These are phyloP conservation scores for Coniochaeta prunicola DNA, from an alignment of 2,329 filamentous ascomycete genomes.

Conservation along the genomic window DNA sequence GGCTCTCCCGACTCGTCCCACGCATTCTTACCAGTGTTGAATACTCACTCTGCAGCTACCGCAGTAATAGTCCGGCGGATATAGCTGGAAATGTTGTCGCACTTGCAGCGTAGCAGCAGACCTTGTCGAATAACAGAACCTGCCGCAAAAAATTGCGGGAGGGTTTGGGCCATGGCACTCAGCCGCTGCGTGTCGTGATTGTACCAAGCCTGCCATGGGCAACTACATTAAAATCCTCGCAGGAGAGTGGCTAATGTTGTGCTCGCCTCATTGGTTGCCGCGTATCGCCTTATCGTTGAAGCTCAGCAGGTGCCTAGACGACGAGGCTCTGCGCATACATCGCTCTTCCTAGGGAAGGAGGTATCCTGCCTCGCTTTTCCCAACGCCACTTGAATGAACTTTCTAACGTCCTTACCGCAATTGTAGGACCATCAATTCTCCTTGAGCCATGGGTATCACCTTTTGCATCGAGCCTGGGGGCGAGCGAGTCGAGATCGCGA, in stretches of 20 bases:
- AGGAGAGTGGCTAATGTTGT: neutral
- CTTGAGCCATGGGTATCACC: neutral
- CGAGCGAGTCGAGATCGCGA: neutral
- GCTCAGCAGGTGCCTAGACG: neutral
- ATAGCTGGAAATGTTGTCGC: too few species aligned
- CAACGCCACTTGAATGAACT: neutral
- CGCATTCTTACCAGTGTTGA: too few species aligned
- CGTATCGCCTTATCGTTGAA: neutral
- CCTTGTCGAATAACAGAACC: too few species aligned
- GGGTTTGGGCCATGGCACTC: neutral
- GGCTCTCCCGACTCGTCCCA: too few species aligned
- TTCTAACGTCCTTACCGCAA: neutral
- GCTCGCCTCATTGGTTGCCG: neutral
- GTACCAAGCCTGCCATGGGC: neutral
- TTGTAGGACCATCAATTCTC: neutral
- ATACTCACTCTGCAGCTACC: too few species aligned
- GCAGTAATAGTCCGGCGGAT: too few species aligned
- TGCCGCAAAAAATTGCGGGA: too few species aligned
- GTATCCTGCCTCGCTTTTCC: neutral
- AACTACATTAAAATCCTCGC: neutral
- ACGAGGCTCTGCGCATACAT: slow-evolving; percentile 1
- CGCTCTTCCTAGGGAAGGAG: neutral
- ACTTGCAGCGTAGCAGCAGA: too few species aligned
- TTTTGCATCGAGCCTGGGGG: neutral
- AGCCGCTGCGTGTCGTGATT: neutral